Evolutionary conservation across 129 eudicot genomes (phyloP).

Genomic region (Flaveria sonorensis): DNA sequence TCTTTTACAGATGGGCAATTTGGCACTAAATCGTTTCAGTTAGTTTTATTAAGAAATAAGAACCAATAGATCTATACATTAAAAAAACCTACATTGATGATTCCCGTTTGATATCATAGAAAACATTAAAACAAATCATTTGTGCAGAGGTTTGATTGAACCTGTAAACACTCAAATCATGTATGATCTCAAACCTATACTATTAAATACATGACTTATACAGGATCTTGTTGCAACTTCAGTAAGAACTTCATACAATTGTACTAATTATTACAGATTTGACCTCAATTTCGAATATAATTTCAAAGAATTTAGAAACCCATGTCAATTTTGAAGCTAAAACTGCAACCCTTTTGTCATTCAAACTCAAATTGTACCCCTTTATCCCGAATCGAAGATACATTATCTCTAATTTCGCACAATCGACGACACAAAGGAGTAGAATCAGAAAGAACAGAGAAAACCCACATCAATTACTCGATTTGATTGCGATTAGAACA

Average conservation of each 20-base stretch:
- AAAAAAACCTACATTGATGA: slow-evolving; percentile 11
- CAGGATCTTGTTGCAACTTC: background rate
- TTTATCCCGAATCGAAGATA: too few relatives aligned
- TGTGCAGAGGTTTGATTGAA: slow-evolving; percentile 13
- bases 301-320: background rate
- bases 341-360: slow-evolving; percentile 11
- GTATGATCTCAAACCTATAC: slow-evolving; percentile 18
- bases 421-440: slow-evolving; percentile 20
- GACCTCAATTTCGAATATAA: background rate
- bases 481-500: background rate
- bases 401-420: background rate
- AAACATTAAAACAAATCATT: background rate
- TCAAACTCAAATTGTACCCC: background rate
- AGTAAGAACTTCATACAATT: background rate
- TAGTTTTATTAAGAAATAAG: background rate
- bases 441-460: background rate
- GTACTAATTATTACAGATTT: background rate
- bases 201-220: background rate
- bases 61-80: background rate
- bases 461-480: slow-evolving; percentile 10
- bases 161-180: slow-evolving; percentile 20
- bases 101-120: slow-evolving; percentile 3
- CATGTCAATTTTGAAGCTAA: background rate
- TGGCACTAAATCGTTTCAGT: too few relatives aligned
- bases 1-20: background rate